Evolutionary conservation across 352 stramenopile species (phyloP).

Genomic region (Pseudoperonospora humuli): DNA sequence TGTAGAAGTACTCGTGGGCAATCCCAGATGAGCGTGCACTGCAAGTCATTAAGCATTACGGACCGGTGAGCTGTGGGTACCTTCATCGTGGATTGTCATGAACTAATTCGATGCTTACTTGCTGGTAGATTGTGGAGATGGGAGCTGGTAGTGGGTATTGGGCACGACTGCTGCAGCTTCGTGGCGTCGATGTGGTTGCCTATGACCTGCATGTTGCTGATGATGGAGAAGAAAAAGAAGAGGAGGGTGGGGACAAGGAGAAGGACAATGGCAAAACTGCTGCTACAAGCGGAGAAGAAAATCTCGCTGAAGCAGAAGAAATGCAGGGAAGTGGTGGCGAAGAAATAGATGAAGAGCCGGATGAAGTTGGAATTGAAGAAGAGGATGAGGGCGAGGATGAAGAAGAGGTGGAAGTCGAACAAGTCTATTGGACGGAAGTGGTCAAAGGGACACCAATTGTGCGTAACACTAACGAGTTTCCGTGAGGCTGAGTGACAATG

Average conservation of each 20-base stretch:
- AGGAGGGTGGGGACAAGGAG: slow-evolving; percentile 15
- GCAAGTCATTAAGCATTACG: slow-evolving; percentile 88
- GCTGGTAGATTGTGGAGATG: slow-evolving; percentile 83
- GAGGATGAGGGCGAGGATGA: slow-evolving; percentile 33
- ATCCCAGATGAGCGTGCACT: slow-evolving; percentile 85
- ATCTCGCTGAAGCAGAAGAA: slow-evolving; percentile 22
- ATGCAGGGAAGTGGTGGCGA: slow-evolving; percentile 19
- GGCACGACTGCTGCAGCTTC: slow-evolving; percentile 62
- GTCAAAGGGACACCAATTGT: slow-evolving; percentile 67
- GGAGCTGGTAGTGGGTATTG: slow-evolving; percentile 88
- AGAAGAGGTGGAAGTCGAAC: slow-evolving; percentile 69
- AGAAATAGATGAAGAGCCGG: slow-evolving; percentile 20
- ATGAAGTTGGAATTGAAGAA: slow-evolving; percentile 18
- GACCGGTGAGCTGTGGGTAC: slow-evolving; percentile 33
- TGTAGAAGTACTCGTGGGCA: slow-evolving; percentile 88
- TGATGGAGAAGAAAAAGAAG: slow-evolving; percentile 32
- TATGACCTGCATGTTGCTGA: slow-evolving; percentile 80
- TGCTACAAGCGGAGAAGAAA: slow-evolving; percentile 29
- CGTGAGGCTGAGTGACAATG: neutral
- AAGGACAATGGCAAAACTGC: slow-evolving; percentile 12
- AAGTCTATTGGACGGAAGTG: slow-evolving; percentile 83
- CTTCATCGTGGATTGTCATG: neutral
- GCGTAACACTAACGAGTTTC: neutral
- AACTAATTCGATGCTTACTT: slow-evolving; percentile 4
- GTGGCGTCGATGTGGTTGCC: slow-evolving; percentile 76